Conservation (phyloP, 1,139 yeast species). For the Nakaseomyces uthaithaninus region DNA sequence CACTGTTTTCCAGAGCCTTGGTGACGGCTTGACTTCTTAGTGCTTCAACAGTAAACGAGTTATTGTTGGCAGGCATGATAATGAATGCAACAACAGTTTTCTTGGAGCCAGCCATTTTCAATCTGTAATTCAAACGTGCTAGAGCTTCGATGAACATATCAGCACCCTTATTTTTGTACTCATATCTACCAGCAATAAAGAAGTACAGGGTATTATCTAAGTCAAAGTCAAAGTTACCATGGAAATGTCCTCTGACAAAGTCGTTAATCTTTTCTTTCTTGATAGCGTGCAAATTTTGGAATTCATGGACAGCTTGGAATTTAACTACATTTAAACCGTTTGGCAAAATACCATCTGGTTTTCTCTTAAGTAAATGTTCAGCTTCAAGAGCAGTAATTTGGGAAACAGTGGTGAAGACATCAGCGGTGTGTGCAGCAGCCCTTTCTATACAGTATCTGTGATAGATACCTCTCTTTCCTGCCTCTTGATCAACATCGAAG, state of each 20-base stretch:
- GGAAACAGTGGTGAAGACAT: conserved; percentile 92
- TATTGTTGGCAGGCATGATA: conserved; percentile 93
- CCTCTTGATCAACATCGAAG: conserved; percentile 94
- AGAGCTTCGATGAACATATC: conserved; percentile 87
- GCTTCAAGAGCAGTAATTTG: conserved; percentile 91
- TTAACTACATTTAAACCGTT: conserved; percentile 91
- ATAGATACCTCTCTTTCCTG: conserved; percentile 92
- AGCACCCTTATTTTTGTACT: conserved; percentile 90
- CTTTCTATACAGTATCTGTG: conserved; percentile 94
- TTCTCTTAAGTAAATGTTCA: conserved; percentile 82
- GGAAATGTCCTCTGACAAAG: conserved; percentile 90
- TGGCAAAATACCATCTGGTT: conserved; percentile 94
- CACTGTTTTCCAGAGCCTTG: conserved; percentile 83
- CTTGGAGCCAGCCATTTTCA: conserved; percentile 74
- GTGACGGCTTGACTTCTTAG: conserved; percentile 93
- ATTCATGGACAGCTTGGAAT: conserved; percentile 94
- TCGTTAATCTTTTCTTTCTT: conserved; percentile 87
- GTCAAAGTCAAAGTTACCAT: conserved; percentile 91
- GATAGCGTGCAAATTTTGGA: conserved; percentile 87
- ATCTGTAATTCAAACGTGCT: conserved; percentile 80
- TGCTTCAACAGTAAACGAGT: conserved; percentile 93
- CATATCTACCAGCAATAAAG: conserved; percentile 94
- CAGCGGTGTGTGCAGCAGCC: conserved; percentile 91
- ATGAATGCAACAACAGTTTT: conserved; percentile 93
- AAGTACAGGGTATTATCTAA: conserved; percentile 86